These are phyloP conservation scores for Chimonanthus salicifolius DNA, from an alignment of 164 flowering plant genomes.

Conservation along the genomic window DNA sequence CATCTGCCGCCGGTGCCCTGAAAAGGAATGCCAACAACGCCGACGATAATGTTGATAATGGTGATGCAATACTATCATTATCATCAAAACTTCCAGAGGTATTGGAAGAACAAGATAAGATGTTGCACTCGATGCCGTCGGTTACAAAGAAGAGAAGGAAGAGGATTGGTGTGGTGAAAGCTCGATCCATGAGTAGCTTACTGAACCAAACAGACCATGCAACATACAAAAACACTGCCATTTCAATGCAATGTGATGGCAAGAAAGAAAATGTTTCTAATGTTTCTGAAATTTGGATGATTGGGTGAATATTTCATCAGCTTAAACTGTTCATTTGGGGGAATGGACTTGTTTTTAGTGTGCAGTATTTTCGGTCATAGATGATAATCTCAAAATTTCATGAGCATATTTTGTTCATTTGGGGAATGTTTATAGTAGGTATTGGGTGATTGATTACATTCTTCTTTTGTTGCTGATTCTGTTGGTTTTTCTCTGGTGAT, in stretches of 20 bases:
- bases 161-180: constrained; percentile 70
- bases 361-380: neutral
- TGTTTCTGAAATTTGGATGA: no score
- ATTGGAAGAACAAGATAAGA: neutral
- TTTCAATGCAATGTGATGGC: neutral
- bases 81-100: neutral
- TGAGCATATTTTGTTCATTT: neutral
- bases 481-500: no score
- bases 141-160: constrained; percentile 36
- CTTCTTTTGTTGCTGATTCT: no score
- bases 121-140: no score
- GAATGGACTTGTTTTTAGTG: neutral
- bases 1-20: neutral
- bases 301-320: no score
- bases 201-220: constrained; percentile 33
- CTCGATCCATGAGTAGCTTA: constrained; percentile 73
- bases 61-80: neutral
- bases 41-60: neutral
- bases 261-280: neutral
- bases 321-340: no score
- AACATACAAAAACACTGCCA: neutral
- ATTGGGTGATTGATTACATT: no score
- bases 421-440: no score
- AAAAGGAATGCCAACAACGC: no score
- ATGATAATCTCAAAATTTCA: neutral